Conservation (phyloP, 371 early-diverging fungal species). For the Mortierella sp. region DNA sequence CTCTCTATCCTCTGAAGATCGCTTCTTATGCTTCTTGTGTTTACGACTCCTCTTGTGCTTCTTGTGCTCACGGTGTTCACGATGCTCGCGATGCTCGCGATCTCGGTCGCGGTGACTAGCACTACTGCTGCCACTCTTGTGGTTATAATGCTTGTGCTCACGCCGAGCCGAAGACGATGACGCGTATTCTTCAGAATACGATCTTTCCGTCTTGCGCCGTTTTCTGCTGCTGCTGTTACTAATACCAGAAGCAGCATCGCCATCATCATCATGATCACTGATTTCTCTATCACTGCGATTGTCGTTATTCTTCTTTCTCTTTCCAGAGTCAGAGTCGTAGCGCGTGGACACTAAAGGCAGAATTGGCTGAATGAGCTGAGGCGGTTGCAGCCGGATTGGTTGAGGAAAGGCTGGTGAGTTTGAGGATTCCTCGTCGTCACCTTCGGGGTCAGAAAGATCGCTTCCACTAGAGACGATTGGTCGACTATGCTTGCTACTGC, state of each 20-base stretch:
- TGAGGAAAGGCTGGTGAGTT: background rate
- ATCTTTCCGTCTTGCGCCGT: slow-evolving; percentile 30
- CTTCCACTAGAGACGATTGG: slow-evolving; percentile 34
- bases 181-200: slow-evolving; percentile 44
- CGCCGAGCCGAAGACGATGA: slow-evolving; percentile 32
- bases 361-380: slow-evolving; percentile 29
- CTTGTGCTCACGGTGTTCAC: slow-evolving; percentile 47
- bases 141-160: slow-evolving; percentile 37
- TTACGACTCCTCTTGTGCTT: slow-evolving; percentile 54
- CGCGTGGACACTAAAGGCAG: slow-evolving; percentile 6
- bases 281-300: slow-evolving; percentile 12
- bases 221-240: slow-evolving; percentile 23
- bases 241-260: background rate
- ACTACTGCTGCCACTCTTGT: slow-evolving; percentile 18
- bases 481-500: slow-evolving; percentile 30
- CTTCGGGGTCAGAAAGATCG: slow-evolving; percentile 45
- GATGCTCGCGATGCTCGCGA: slow-evolving; percentile 18
- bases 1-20: slow-evolving; percentile 50
- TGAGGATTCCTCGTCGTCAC: slow-evolving; percentile 15
- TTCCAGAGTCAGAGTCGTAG: slow-evolving; percentile 33
- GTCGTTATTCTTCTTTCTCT: slow-evolving; percentile 25
- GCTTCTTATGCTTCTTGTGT: slow-evolving; percentile 57
- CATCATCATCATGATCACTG: slow-evolving; percentile 19
- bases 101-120: slow-evolving; percentile 5
- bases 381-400: slow-evolving; percentile 50